Conservation (phyloP, 257 asterid species). For the Fraxinus excelsior region DNA sequence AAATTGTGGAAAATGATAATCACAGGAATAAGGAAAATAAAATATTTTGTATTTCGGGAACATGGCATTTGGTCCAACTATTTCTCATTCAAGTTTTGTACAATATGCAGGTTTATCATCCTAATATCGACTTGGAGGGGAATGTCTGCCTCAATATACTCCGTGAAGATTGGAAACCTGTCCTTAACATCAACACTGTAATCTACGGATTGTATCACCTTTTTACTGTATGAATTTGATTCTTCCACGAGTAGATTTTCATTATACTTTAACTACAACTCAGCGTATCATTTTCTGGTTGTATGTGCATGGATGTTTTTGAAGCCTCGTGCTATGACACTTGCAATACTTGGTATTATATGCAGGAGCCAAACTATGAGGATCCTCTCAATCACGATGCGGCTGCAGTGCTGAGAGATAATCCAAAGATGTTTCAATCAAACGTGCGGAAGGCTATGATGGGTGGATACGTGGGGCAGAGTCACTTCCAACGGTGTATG, state of each 20-base stretch:
- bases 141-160: constrained; percentile 77
- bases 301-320: not conserved
- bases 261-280: not conserved
- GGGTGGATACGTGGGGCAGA: constrained; percentile 89
- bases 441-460: constrained; percentile 86
- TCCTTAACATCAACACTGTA: constrained; percentile 45
- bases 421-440: constrained; percentile 79
- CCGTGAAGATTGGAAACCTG: constrained; percentile 54
- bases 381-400: constrained; percentile 49
- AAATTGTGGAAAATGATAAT: not conserved
- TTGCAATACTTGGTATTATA: not conserved
- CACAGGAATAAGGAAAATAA: too few relatives aligned
- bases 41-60: not conserved
- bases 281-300: not conserved
- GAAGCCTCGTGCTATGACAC: not conserved
- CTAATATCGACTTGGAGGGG: constrained; percentile 93
- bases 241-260: not conserved
- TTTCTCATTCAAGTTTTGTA: not conserved
- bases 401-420: constrained; percentile 52
- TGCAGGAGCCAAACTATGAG: constrained; percentile 44
- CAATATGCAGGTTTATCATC: constrained; percentile 79
- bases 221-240: constrained; percentile 32
- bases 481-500: not conserved
- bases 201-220: constrained; percentile 71
- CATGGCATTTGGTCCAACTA: not conserved